Evolutionary conservation across 768 basidiomycete species (phyloP).

Genomic region (Boletus coccyginus): DNA sequence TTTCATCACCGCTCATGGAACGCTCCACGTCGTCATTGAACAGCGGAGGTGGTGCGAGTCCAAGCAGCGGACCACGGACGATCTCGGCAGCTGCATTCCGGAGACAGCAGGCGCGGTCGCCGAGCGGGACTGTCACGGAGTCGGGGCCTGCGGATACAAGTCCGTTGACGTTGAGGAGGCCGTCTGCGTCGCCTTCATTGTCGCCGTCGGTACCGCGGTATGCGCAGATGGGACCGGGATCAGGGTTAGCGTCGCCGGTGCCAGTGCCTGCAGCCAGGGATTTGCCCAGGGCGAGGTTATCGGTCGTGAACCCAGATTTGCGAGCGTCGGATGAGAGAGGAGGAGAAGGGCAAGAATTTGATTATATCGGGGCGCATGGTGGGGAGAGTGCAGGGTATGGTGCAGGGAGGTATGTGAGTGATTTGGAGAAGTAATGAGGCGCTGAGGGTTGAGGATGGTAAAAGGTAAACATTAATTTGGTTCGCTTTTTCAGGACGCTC

Average conservation of each 20-base stretch:
- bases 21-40: conserved; percentile 36
- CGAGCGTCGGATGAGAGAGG: conserved; percentile 35
- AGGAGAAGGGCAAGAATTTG: conserved; percentile 39
- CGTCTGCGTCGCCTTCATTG: conserved; percentile 29
- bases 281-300: conserved; percentile 18
- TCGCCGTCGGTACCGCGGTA: neutral
- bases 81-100: conserved; percentile 78
- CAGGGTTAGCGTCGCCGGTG: conserved; percentile 29
- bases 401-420: conserved; percentile 45
- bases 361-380: conserved; percentile 58
- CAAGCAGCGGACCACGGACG: conserved; percentile 45
- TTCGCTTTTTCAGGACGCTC: neutral
- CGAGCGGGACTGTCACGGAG: conserved; percentile 14
- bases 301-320: conserved; percentile 30
- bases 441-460: neutral
- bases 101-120: conserved; percentile 42
- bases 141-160: conserved; percentile 40
- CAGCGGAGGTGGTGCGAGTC: conserved; percentile 14
- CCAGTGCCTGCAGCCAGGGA: neutral
- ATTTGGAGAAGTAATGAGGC: conserved; percentile 34
- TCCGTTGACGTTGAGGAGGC: conserved; percentile 49
- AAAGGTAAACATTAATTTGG: neutral
- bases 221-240: conserved; percentile 8
- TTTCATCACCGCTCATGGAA: conserved; percentile 29
- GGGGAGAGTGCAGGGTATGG: conserved; percentile 35